Conservation (phyloP, 139 green algal species). For the Coelastrella sp. region DNA sequence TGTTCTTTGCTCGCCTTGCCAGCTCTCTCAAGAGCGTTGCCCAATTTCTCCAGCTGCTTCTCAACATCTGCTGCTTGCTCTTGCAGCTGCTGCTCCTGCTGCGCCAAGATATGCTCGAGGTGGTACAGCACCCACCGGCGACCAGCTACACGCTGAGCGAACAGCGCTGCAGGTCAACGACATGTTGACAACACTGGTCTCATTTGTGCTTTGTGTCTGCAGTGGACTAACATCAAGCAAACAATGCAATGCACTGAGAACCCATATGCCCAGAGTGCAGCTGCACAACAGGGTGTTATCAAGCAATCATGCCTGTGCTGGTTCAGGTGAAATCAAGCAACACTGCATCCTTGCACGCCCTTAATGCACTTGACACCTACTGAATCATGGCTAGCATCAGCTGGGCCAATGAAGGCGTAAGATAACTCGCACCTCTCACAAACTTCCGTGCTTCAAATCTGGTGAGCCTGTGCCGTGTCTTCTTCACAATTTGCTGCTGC, state of each 20-base stretch:
- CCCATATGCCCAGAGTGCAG: too few relatives aligned
- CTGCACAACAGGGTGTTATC: too few relatives aligned
- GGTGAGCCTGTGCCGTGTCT: background rate
- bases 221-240: too few relatives aligned
- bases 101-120: background rate
- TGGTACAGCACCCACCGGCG: background rate
- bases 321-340: background rate
- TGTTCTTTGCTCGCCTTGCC: slow-evolving; percentile 30
- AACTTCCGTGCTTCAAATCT: background rate
- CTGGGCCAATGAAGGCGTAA: too few relatives aligned
- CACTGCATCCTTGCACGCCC: background rate
- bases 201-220: too few relatives aligned
- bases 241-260: too few relatives aligned
- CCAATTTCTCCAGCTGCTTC: slow-evolving; percentile 5
- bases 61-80: background rate
- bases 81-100: background rate
- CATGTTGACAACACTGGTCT: too few relatives aligned
- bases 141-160: background rate
- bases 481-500: background rate
- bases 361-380: background rate
- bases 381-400: too few relatives aligned
- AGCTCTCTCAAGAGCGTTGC: background rate
- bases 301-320: too few relatives aligned
- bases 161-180: slow-evolving; percentile 16
- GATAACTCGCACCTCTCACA: too few relatives aligned